These are phyloP conservation scores for Rhexocercosporidium sp. DNA, from an alignment of 2,329 filamentous ascomycete genomes.

Conservation along the genomic window DNA sequence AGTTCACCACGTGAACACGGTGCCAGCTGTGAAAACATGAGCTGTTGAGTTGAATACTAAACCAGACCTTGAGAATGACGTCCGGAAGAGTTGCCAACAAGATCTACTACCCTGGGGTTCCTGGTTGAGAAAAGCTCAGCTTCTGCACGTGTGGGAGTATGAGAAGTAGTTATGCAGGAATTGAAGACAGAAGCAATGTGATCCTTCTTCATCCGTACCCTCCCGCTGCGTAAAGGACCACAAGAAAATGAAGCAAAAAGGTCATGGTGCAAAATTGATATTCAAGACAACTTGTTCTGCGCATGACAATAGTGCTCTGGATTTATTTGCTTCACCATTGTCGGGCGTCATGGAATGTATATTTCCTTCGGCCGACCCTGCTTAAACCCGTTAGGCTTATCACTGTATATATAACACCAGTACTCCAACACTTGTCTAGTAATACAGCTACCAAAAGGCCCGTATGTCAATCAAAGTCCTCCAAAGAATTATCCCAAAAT, in stretches of 20 bases:
- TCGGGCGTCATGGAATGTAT: neutral
- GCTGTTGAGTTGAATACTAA: no score
- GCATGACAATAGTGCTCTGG: no score
- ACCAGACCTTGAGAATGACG: no score
- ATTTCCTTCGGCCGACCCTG: neutral
- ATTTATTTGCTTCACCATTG: neutral
- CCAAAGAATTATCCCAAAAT: neutral
- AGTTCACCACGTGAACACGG: neutral
- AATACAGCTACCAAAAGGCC: neutral
- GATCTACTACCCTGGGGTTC: no score
- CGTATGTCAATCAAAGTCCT: neutral
- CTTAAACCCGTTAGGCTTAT: neutral
- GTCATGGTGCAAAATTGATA: neutral
- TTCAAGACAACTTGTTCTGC: no score
- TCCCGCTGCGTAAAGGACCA: no score
- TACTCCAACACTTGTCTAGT: conserved; percentile 2
- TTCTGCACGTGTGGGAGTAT: no score
- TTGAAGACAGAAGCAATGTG: neutral
- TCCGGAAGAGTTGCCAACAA: no score
- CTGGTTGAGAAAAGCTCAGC: no score
- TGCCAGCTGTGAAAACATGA: neutral
- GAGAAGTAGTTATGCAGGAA: no score
- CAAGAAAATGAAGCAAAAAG: neutral
- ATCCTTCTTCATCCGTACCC: neutral
- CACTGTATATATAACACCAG: neutral